Evolutionary conservation across 2,329 filamentous ascomycete genomes (phyloP).

Genomic region (Fusarium virguliforme): DNA sequence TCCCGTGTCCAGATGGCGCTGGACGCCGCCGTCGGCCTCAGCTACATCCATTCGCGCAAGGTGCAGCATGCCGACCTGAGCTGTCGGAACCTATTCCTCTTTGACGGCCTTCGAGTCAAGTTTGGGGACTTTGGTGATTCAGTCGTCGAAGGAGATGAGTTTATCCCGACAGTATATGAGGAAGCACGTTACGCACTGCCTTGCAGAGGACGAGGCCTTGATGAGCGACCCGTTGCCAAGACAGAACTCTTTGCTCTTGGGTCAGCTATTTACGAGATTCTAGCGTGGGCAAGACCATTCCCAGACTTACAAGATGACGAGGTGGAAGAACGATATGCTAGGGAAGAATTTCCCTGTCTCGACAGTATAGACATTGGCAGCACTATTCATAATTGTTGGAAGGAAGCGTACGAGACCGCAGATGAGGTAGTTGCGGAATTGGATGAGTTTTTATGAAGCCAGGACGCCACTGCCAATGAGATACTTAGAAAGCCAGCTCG

Average conservation of each 20-base stretch:
- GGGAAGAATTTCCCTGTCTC: neutral
- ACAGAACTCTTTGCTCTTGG: constrained; percentile 21
- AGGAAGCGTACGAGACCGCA: neutral
- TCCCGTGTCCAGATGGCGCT: constrained; percentile 15
- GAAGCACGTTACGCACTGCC: constrained; percentile 16
- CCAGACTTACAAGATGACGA: constrained; percentile 1
- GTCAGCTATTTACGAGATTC: constrained; percentile 18
- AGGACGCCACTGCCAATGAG: too few species aligned
- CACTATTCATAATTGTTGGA: neutral
- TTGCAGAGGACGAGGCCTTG: constrained; percentile 4
- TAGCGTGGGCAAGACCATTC: constrained; percentile 10
- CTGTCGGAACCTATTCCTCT: constrained; percentile 19
- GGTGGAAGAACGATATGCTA: constrained; percentile 3
- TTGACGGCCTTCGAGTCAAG: constrained; percentile 17
- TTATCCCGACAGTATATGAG: neutral
- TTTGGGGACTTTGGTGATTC: constrained; percentile 20
- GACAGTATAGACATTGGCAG: neutral
- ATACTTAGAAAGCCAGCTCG: too few species aligned
- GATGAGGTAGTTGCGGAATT: neutral
- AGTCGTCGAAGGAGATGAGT: constrained; percentile 3
- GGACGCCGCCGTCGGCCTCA: constrained; percentile 15
- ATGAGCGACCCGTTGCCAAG: neutral
- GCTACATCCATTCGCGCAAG: constrained; percentile 11
- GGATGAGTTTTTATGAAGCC: neutral
- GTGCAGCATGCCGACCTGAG: constrained; percentile 14